Conservation (phyloP, 805 yeast genomes). For the Yarrowia sp. region DNA sequence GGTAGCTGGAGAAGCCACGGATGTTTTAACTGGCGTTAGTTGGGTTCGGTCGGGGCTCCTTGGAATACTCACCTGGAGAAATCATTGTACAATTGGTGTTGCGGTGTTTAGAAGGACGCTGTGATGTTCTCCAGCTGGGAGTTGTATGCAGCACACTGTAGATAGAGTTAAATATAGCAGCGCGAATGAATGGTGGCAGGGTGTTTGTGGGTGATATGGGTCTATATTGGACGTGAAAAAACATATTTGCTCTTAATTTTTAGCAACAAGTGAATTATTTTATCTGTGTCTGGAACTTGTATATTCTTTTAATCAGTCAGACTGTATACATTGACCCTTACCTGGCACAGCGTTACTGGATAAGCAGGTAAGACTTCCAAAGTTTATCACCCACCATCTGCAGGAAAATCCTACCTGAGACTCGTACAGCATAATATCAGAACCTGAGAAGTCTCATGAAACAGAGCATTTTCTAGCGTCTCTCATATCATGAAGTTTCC, state of each 20-base stretch:
- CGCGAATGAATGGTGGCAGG: neutral
- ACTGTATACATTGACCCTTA: too few relatives aligned
- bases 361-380: neutral
- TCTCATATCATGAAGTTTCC: neutral
- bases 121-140: neutral
- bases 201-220: neutral
- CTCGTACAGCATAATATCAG: neutral
- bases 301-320: too few relatives aligned
- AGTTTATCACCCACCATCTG: neutral
- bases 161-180: constrained; percentile 5
- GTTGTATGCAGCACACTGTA: neutral
- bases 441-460: neutral
- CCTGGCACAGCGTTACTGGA: neutral
- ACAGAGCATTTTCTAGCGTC: too few relatives aligned
- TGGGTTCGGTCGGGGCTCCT: neutral
- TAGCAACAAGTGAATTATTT: too few relatives aligned
- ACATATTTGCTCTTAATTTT: too few relatives aligned
- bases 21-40: constrained; percentile 35
- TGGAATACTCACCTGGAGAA: constrained; percentile 5
- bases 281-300: too few relatives aligned
- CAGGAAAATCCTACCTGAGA: constrained; percentile 10
- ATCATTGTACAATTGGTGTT: neutral
- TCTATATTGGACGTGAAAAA: neutral
- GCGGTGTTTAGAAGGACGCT: neutral
- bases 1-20: constrained; percentile 82